Conservation (phyloP, 1,284 basidiomycete species). For the Earliella scabrosa region DNA sequence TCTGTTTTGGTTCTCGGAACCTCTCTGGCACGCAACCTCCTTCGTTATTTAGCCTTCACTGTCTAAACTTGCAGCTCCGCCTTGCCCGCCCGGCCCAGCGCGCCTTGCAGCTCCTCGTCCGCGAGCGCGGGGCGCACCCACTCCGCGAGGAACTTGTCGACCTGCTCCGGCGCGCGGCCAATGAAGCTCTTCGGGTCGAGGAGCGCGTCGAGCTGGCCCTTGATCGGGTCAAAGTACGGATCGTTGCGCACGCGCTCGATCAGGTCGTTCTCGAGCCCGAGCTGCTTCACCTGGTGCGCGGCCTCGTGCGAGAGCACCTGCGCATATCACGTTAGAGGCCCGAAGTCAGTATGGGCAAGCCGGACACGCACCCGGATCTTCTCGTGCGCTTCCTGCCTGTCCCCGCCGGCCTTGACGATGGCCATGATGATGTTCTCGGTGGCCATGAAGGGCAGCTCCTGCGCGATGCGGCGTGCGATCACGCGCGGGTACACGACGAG, state of each 20-base stretch:
- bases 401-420: slow-evolving; percentile 93
- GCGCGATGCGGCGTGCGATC: slow-evolving; percentile 88
- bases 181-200: slow-evolving; percentile 88
- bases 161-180: slow-evolving; percentile 92
- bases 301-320: slow-evolving; percentile 95
- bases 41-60: background rate
- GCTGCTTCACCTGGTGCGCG: slow-evolving; percentile 91
- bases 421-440: slow-evolving; percentile 99
- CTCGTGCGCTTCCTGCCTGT: slow-evolving; percentile 97
- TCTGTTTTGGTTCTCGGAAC: background rate
- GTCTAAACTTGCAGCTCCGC: slow-evolving; percentile 41
- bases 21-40: background rate
- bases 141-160: slow-evolving; percentile 85
- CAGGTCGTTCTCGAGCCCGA: slow-evolving; percentile 95
- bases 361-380: slow-evolving; percentile 81
- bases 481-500: slow-evolving; percentile 98
- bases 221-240: slow-evolving; percentile 67
- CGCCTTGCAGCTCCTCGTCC: slow-evolving; percentile 64
- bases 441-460: slow-evolving; percentile 99
- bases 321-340: background rate
- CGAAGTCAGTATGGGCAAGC: background rate
- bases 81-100: slow-evolving; percentile 47
- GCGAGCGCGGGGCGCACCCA: slow-evolving; percentile 91
- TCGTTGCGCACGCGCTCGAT: slow-evolving; percentile 84
- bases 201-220: slow-evolving; percentile 64